Conservation (phyloP, 768 basidiomycete species). For the Sarcodon sp. region DNA sequence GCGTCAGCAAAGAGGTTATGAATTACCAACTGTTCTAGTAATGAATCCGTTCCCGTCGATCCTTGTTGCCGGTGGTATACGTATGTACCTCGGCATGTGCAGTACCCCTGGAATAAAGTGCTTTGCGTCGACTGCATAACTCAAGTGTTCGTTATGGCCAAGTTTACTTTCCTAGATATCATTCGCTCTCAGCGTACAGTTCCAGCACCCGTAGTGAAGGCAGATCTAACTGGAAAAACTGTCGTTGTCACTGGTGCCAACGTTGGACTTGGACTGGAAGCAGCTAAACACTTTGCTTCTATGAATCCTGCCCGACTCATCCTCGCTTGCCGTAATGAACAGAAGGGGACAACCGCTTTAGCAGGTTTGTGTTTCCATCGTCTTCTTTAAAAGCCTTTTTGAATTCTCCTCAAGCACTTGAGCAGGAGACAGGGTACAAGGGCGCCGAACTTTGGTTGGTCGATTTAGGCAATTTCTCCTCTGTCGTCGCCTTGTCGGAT, state of each 20-base stretch:
- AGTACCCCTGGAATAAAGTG: too few species aligned
- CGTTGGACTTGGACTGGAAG: slow-evolving; percentile 34
- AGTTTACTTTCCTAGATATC: slow-evolving; percentile 1
- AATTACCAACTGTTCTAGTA: too few species aligned
- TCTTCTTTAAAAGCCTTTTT: background rate
- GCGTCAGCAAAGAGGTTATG: too few species aligned
- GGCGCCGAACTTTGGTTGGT: slow-evolving; percentile 11
- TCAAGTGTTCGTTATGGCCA: background rate
- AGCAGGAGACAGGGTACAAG: slow-evolving; percentile 5
- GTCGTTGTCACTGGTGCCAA: slow-evolving; percentile 42
- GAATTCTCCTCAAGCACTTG: slow-evolving; percentile 16
- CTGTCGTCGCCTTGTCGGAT: slow-evolving; percentile 13
- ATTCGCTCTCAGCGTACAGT: slow-evolving; percentile 3
- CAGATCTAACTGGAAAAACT: slow-evolving; percentile 30
- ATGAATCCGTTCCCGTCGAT: too few species aligned
- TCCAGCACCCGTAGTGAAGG: slow-evolving; percentile 13
- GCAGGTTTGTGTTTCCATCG: slow-evolving; percentile 14
- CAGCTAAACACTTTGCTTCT: slow-evolving; percentile 28
- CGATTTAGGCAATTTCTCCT: slow-evolving; percentile 14
- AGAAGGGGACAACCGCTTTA: slow-evolving; percentile 23
- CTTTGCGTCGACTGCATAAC: too few species aligned
- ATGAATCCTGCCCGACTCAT: slow-evolving; percentile 30
- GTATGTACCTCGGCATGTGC: too few species aligned
- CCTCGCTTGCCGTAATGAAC: slow-evolving; percentile 22
- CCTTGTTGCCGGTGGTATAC: too few species aligned